A percentile compares a stretch with the other conserved stretches of the same genome.
These are phyloP conservation scores for Balakata baccata DNA, from an alignment of 345 rosid species.

Conservation along the genomic window DNA sequence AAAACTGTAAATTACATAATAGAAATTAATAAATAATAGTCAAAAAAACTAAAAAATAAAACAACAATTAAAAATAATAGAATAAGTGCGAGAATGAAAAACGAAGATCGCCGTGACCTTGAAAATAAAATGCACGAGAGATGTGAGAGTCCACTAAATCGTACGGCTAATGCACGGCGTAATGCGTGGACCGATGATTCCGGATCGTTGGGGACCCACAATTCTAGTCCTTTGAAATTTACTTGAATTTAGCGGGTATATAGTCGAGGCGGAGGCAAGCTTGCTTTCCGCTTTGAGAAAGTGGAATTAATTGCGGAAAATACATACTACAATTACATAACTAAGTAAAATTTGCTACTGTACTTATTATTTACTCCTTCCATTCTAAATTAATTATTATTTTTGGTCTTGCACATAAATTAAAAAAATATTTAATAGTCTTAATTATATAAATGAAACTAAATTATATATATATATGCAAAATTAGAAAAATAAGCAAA, in stretches of 20 bases:
- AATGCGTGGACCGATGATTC: conserved; percentile 48
- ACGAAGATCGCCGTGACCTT: too few relatives aligned
- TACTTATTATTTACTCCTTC: background rate
- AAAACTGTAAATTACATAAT: too few relatives aligned
- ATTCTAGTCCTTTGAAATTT: background rate
- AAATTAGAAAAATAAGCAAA: too few relatives aligned
- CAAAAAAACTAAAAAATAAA: too few relatives aligned
- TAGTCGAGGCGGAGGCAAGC: background rate
- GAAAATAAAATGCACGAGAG: background rate
- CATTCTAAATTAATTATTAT: too few relatives aligned
- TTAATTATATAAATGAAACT: too few relatives aligned
- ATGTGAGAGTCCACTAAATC: conserved; percentile 6
- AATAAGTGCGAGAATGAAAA: too few relatives aligned
- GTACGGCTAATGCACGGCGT: conserved; percentile 56
- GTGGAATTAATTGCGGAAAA: background rate
- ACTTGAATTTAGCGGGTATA: conserved; percentile 8
- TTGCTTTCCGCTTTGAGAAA: background rate
- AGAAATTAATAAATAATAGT: too few relatives aligned
- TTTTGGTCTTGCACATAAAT: too few relatives aligned
- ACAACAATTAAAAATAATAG: too few relatives aligned
- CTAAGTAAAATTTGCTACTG: background rate
- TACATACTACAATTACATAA: background rate
- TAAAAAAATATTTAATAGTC: too few relatives aligned
- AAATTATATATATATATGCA: too few relatives aligned
- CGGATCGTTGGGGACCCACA: conserved; percentile 25